Evolutionary conservation across 495 filamentous ascomycete genomes (phyloP), one percentile per base, ranked within the genome.

Genomic region (Penicillium ochrochloron): DNA sequence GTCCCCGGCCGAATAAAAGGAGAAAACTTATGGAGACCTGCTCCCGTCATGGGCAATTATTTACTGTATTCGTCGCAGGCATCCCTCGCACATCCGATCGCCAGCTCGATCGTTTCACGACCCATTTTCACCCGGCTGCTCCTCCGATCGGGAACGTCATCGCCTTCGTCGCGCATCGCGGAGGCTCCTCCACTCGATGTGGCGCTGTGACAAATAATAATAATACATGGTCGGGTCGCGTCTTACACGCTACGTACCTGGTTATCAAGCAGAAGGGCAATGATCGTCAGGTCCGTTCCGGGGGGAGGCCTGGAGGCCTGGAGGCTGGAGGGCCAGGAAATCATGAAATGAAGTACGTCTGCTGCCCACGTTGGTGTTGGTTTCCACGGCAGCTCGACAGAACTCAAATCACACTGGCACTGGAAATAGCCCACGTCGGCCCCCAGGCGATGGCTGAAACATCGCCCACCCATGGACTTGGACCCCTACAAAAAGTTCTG

Each of bases 181-280:
- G 23, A 52, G 25, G 41, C 42, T 10, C 14, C 27, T 50, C 57
- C 57, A 37, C 46, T 41, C 54, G 60, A 33, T 19, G 29, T 50
- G 35, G 48, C 37, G 52, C 56, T 19, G 14, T 70, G 68, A 68
- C 68, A 68, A 67, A 70, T 67, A 62, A 12, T 35, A 12, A n/a
- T n/a, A n/a, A n/a, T n/a, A n/a, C n/a, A n/a, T n/a, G n/a, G 35
- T 37, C 10, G 35, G 10, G 12, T 12, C 35, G 35, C 14, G 12
- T 19, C 14, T n/a, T 35, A 31, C 53, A 27, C 17, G 46, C 34
- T 31, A 59, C 53, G 44, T 23, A 23, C 17, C 17, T 12, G n/a
- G 9, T 55, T 15, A 5, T 9, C 21, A 29, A 11, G 21, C 15
- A 56, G 53, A 37, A 34, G 8, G 52, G 53, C n/a, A 56, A 56